A percentile compares a stretch with the other conserved stretches of the same genome.
Evolutionary conservation across 2,329 filamentous ascomycete species (phyloP).

Genomic region (Talaromyces verruculosus): DNA sequence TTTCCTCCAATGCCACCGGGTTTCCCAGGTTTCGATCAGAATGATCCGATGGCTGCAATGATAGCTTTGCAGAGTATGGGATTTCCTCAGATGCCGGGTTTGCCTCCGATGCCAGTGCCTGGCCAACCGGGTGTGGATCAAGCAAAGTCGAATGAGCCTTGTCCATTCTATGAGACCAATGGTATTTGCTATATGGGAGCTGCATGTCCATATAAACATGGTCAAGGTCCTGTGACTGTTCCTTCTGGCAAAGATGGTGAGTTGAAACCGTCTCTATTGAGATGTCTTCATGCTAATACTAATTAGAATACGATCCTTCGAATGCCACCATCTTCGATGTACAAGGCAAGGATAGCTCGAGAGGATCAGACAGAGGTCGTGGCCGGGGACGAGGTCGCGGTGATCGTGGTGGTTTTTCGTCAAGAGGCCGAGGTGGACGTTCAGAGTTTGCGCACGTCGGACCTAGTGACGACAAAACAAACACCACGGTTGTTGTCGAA

Average conservation of each 20-base stretch:
- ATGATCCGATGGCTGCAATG: slow-evolving; percentile 57
- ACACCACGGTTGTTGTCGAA: slow-evolving; percentile 60
- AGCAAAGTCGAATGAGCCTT: slow-evolving; percentile 45
- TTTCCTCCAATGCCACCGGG: slow-evolving; percentile 44
- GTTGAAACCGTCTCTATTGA: neutral
- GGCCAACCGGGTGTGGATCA: slow-evolving; percentile 33
- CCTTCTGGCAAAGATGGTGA: slow-evolving; percentile 35
- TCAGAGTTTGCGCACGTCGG: slow-evolving; percentile 56
- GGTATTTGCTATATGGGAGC: slow-evolving; percentile 59
- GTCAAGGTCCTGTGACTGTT: slow-evolving; percentile 44
- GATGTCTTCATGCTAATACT: neutral
- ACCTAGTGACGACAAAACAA: slow-evolving; percentile 53
- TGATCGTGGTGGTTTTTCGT: slow-evolving; percentile 43
- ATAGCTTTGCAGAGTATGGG: slow-evolving; percentile 55
- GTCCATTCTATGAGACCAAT: slow-evolving; percentile 59
- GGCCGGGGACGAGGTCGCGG: slow-evolving; percentile 45
- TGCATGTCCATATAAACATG: slow-evolving; percentile 60
- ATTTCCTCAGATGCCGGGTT: slow-evolving; percentile 50
- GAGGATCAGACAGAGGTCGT: slow-evolving; percentile 34
- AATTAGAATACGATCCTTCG: slow-evolving; percentile 56
- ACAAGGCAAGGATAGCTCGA: slow-evolving; percentile 24
- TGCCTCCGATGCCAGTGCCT: slow-evolving; percentile 45
- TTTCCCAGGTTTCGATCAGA: slow-evolving; percentile 55
- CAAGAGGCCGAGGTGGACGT: slow-evolving; percentile 42
- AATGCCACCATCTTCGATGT: slow-evolving; percentile 47